Evolutionary conservation across 352 stramenopile species (phyloP).

Genomic region (Globisporangium yorkense): DNA sequence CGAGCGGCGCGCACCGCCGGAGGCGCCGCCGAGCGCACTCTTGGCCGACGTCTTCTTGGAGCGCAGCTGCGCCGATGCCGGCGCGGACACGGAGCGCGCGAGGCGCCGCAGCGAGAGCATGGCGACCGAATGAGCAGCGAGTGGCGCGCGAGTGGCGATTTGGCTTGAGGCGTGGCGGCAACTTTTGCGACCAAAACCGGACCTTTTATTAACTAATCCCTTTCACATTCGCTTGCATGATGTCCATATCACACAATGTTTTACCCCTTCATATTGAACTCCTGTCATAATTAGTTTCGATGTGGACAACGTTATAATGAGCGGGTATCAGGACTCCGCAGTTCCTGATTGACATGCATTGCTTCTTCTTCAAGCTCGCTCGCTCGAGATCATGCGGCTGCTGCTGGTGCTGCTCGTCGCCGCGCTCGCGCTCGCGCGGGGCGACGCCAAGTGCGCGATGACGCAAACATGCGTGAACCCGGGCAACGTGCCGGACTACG

Average conservation of each 20-base stretch:
- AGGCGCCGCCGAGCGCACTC: conserved; percentile 4
- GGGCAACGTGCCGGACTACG: conserved; percentile 61
- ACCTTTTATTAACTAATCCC: no score
- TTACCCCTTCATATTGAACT: no score
- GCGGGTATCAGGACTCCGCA: no score
- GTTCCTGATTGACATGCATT: no score
- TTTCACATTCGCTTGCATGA: no score
- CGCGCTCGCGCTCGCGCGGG: neutral
- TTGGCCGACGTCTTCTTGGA: conserved; percentile 17
- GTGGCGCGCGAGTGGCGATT: neutral
- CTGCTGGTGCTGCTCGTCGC: neutral
- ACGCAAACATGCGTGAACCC: conserved; percentile 77
- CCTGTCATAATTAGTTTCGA: no score
- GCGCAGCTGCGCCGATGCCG: conserved; percentile 3
- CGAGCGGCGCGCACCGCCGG: no score
- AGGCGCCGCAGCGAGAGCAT: conserved; percentile 1
- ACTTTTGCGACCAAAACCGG: neutral
- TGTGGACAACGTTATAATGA: no score
- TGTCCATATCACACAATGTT: no score
- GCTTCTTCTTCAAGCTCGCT: conserved; percentile 5
- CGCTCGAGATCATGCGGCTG: neutral
- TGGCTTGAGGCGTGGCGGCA: neutral
- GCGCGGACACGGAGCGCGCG: neutral
- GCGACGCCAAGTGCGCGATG: conserved; percentile 53
- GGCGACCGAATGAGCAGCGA: neutral